These are phyloP conservation scores for Xylariaceae sp. DNA, from an alignment of 2,329 filamentous ascomycete species.

Conservation along the genomic window DNA sequence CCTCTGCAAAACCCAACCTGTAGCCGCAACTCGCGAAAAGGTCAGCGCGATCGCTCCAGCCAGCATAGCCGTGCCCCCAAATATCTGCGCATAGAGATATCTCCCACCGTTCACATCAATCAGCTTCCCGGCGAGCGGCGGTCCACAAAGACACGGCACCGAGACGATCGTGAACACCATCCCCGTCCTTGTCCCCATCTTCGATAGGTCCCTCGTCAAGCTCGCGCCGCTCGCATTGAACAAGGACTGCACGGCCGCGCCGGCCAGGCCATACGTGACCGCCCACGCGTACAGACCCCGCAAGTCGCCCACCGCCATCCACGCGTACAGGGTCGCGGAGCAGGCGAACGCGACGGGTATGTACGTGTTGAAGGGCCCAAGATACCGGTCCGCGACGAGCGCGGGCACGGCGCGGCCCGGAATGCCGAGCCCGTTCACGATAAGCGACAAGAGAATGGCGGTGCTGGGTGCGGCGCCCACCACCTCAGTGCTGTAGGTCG, in stretches of 20 bases:
- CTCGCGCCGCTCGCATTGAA: constrained; percentile 28
- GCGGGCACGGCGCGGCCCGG: constrained; percentile 49
- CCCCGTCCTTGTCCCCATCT: neutral
- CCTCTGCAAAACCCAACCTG: too few relatives aligned
- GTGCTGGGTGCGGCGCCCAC: neutral
- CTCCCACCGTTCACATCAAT: constrained; percentile 35
- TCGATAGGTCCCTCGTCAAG: neutral
- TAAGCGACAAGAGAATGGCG: constrained; percentile 51
- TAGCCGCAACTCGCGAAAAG: too few relatives aligned
- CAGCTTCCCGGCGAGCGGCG: constrained; percentile 41
- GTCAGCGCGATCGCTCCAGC: too few relatives aligned
- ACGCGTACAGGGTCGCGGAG: constrained; percentile 47
- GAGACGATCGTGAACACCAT: constrained; percentile 40
- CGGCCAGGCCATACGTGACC: constrained; percentile 39
- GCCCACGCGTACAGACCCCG: constrained; percentile 40
- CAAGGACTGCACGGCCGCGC: constrained; percentile 38
- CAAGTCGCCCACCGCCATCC: constrained; percentile 44
- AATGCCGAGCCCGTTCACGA: constrained; percentile 55
- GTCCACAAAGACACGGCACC: constrained; percentile 40
- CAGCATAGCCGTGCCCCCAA: too few relatives aligned
- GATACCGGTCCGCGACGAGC: constrained; percentile 45
- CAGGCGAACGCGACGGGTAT: constrained; percentile 42
- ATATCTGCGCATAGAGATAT: neutral
- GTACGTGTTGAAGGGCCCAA: constrained; percentile 53
- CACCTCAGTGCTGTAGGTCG: neutral